Evolutionary conservation across 1,284 basidiomycete genomes (phyloP), one percentile per base, ranked within the genome.

Genomic region (Nidula niveotomentosa): DNA sequence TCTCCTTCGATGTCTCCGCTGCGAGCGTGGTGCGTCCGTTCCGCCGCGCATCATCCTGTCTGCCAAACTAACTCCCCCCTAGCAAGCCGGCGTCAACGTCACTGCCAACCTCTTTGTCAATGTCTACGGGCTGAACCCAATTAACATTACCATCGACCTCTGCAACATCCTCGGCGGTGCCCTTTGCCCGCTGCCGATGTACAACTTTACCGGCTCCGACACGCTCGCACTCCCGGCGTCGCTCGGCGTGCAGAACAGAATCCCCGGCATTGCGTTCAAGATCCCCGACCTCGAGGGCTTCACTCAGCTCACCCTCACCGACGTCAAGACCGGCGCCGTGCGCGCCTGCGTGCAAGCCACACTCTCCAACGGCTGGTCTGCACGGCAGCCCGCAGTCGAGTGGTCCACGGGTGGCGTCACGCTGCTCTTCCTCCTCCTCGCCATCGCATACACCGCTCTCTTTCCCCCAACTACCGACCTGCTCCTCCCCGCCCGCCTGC

Each of bases 231-330:
- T 98, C 1, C 92, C 93, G 0, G 67, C 77, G 34, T 78, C 76
- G 6, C 64, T 90, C 49, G 77, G 79, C 50, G 70, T 89, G 52
- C 67, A 76, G 15, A 69, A 74, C 43, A 71, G 78, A 53, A 79
- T 98, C 12, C 95, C 96, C 0, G 68, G 69, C 12, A 91, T 97
- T 56, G 94, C 91, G 0, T 99, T 89, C 70, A 78, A 77, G 18
- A 90, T 99, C 23, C 96, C 96, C 8, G 91, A 98, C 69, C 79
- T 98, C 12, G 94, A 98, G 69, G 94, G 91, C 1, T 94, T 88
- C 60, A 94, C 87, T 0, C 91, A 93, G 59, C 75, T 99, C 51
- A 83, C 87, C 8, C 80, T 98, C 23, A 81, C 78, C 0, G 85
- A 93, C 58, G 77, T 84, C 39, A 74, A 76, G 48, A 90, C 89